phyloP scores from a whole-genome alignment of 1,284 basidiomycete genomes.

The Schizophyllum commune region DNA sequence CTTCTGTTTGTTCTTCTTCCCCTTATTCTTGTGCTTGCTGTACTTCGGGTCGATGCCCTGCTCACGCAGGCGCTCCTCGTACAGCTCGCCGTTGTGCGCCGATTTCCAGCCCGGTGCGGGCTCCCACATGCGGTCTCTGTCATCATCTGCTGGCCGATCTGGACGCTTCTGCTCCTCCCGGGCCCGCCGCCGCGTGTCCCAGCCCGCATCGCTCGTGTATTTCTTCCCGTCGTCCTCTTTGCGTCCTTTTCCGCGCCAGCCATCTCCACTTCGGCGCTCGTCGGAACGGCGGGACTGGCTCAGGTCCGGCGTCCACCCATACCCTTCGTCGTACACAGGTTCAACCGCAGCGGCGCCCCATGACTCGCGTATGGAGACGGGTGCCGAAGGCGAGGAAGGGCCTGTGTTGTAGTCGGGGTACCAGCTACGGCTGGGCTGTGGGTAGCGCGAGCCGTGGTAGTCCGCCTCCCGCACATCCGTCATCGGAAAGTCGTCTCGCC shows the following conservation, averaged over 20 bases:
- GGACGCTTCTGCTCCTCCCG: conserved; percentile 24
- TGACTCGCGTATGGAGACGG: neutral
- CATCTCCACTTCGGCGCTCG: conserved; percentile 4
- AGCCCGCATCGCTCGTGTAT: conserved; percentile 35
- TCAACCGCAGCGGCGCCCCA: neutral
- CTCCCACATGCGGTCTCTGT: conserved; percentile 53
- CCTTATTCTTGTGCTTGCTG: conserved; percentile 15
- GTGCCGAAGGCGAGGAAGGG: neutral
- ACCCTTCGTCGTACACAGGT: neutral
- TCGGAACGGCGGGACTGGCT: neutral
- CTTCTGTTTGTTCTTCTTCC: conserved; percentile 33
- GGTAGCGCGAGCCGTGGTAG: neutral
- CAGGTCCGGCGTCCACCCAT: neutral
- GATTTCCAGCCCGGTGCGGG: conserved; percentile 55
- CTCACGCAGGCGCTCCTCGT: conserved; percentile 28
- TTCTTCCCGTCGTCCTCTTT: conserved; percentile 26
- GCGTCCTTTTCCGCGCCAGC: conserved; percentile 28
- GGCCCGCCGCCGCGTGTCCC: conserved; percentile 29
- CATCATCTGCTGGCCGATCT: conserved; percentile 18
- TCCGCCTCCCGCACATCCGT: no score
- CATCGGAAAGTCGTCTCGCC: neutral
- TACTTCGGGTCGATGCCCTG: conserved; percentile 21
- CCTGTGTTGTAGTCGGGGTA: neutral
- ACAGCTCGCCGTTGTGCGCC: conserved; percentile 10
- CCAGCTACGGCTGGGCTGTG: neutral